Percentiles rank a stretch among this genome's conserved stretches.
Conservation (phyloP, 2,329 filamentous ascomycete genomes). For the Penicillium frequentans region DNA sequence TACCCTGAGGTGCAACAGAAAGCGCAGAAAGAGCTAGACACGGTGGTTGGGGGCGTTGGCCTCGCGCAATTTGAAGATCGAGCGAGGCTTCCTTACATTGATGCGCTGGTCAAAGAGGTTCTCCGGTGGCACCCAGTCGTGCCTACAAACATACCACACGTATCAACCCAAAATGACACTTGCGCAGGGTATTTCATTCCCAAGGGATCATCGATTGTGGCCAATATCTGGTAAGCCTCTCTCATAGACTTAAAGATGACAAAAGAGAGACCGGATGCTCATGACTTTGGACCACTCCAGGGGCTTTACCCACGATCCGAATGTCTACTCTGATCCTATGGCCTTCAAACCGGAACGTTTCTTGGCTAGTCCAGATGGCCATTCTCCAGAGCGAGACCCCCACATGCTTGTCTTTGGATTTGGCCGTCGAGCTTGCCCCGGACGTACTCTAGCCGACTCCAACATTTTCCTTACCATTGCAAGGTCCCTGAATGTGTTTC, state of each 20-base stretch:
- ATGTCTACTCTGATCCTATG: conserved; percentile 36
- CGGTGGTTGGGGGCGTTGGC: not conserved
- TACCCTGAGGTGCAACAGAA: conserved; percentile 53
- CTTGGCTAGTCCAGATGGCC: conserved; percentile 24
- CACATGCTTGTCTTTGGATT: conserved; percentile 26
- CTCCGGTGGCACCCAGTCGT: conserved; percentile 32
- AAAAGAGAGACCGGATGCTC: not conserved
- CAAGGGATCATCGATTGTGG: conserved; percentile 37
- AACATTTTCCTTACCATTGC: conserved; percentile 20
- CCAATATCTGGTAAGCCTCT: conserved; percentile 36
- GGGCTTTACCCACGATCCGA: conserved; percentile 43
- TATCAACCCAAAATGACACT: conserved; percentile 21
- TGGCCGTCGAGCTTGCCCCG: conserved; percentile 23
- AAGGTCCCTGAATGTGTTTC: conserved; percentile 17
- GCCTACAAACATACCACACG: conserved; percentile 28
- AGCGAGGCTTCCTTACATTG: conserved; percentile 32
- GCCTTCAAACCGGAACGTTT: conserved; percentile 47
- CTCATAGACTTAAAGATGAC: not conserved
- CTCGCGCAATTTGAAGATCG: conserved; percentile 29
- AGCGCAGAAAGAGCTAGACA: conserved; percentile 43
- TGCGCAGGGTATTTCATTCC: conserved; percentile 31
- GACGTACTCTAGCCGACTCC: conserved; percentile 17
- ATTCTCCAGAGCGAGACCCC: conserved; percentile 40
- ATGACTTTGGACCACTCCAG: conserved; percentile 14
- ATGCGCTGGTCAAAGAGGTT: conserved; percentile 35